Conservation (phyloP, 2,329 filamentous ascomycete species). For the Penicillium sp. region DNA sequence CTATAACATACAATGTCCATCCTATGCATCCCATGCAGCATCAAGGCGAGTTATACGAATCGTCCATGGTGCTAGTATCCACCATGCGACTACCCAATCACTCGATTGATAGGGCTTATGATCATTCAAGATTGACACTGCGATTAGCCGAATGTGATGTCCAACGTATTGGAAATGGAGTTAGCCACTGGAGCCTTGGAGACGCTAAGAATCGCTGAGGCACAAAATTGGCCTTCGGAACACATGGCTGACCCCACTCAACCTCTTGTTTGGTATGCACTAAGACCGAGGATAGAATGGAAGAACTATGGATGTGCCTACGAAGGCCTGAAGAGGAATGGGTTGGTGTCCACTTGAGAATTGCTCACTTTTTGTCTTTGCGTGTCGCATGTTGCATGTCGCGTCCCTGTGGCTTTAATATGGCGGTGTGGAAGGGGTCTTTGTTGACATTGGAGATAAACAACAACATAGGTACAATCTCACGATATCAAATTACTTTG, state of each 20-base stretch:
- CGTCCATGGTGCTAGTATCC: background rate
- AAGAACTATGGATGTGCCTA: conserved; percentile 12
- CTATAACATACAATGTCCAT: background rate
- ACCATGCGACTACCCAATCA: conserved; percentile 19
- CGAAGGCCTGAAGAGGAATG: conserved; percentile 13
- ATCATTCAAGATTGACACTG: conserved; percentile 10
- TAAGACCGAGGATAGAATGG: conserved; percentile 24
- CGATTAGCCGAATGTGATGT: conserved; percentile 15
- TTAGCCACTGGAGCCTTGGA: conserved; percentile 6
- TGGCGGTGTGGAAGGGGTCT: background rate
- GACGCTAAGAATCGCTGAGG: background rate
- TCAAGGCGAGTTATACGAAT: background rate
- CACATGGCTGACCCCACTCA: conserved; percentile 22
- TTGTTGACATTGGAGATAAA: no score
- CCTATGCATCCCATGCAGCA: background rate
- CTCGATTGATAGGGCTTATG: conserved; percentile 7
- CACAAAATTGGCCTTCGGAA: conserved; percentile 16
- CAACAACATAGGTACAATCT: no score
- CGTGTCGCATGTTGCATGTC: conserved; percentile 7
- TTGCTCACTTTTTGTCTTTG: conserved; percentile 7
- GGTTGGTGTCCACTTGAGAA: conserved; percentile 8
- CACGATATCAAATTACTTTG: no score
- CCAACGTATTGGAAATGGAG: conserved; percentile 8
- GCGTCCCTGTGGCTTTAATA: background rate
- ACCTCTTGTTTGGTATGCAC: conserved; percentile 19